These are phyloP conservation scores for Cladophialophora psammophila DNA, from an alignment of 2,329 filamentous ascomycete genomes.

Conservation along the genomic window DNA sequence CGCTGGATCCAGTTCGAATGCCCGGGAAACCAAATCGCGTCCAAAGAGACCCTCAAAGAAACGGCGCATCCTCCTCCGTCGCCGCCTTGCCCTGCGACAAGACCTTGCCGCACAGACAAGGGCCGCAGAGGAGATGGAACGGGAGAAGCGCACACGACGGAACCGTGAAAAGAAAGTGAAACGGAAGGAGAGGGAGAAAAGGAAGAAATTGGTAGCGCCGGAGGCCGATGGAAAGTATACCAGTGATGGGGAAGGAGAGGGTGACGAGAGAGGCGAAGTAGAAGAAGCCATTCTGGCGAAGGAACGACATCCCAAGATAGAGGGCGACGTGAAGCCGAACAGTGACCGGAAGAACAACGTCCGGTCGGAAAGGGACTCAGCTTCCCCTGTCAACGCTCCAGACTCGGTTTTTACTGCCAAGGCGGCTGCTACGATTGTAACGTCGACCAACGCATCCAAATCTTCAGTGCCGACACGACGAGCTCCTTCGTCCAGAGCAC, in stretches of 20 bases:
- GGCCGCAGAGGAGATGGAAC: slow-evolving; percentile 34
- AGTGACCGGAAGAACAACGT: background rate
- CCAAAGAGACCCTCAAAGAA: slow-evolving; percentile 36
- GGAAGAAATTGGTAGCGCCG: slow-evolving; percentile 29
- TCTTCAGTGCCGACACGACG: slow-evolving; percentile 16
- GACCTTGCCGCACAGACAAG: slow-evolving; percentile 27
- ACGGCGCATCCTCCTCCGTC: slow-evolving; percentile 35
- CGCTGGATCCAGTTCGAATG: background rate
- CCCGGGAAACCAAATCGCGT: background rate
- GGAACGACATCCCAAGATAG: background rate
- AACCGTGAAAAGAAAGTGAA: slow-evolving; percentile 41
- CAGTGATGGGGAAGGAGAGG: slow-evolving; percentile 15
- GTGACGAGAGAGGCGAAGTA: background rate
- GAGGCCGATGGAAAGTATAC: slow-evolving; percentile 18
- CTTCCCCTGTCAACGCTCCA: background rate
- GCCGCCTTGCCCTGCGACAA: slow-evolving; percentile 24
- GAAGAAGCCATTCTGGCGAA: background rate
- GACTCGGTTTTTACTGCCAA: background rate
- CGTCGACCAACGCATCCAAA: slow-evolving; percentile 2
- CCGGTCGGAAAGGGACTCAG: background rate
- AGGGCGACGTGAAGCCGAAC: background rate
- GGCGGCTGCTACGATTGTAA: too few relatives aligned
- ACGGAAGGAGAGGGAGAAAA: slow-evolving; percentile 35
- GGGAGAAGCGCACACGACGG: slow-evolving; percentile 37
- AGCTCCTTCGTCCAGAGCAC: slow-evolving; percentile 23